These are phyloP conservation scores for Pseudogymnoascus sp. DNA, from an alignment of 2,329 filamentous ascomycete species.

Conservation along the genomic window DNA sequence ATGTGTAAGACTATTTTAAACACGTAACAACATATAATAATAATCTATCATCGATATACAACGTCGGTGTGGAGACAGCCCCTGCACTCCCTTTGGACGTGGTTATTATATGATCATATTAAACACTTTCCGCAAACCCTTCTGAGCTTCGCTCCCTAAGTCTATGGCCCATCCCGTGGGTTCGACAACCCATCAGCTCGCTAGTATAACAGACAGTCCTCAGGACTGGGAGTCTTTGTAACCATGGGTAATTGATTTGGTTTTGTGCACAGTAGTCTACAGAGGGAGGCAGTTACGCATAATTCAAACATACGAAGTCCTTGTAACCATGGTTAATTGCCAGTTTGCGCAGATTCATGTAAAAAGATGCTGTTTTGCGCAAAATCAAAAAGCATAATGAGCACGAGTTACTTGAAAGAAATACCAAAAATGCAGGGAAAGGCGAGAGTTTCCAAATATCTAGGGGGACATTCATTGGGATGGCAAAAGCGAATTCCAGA, in stretches of 20 bases:
- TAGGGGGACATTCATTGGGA: no score
- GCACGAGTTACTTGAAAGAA: no score
- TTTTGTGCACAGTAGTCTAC: background rate
- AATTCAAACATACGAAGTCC: background rate
- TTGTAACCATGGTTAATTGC: background rate
- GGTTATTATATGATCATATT: background rate
- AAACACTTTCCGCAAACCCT: background rate
- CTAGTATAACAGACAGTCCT: no score
- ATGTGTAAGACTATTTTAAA: background rate
- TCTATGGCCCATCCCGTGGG: background rate
- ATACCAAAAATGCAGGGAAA: no score
- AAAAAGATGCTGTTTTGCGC: no score
- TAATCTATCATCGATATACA: background rate
- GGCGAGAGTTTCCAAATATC: no score
- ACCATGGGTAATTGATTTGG: background rate
- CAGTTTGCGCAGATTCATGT: no score
- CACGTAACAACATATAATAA: background rate
- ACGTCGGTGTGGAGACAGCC: background rate
- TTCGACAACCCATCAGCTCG: background rate
- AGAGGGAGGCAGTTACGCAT: background rate
- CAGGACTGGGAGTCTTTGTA: background rate
- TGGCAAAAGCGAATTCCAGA: no score
- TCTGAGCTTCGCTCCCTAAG: background rate
- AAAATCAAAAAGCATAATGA: no score
- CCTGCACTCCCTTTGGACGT: no score